Percentiles rank a stretch among this genome's conserved stretches.
Conservation (phyloP, 192 early-diverging fungal species). For the Podila minutissima region DNA sequence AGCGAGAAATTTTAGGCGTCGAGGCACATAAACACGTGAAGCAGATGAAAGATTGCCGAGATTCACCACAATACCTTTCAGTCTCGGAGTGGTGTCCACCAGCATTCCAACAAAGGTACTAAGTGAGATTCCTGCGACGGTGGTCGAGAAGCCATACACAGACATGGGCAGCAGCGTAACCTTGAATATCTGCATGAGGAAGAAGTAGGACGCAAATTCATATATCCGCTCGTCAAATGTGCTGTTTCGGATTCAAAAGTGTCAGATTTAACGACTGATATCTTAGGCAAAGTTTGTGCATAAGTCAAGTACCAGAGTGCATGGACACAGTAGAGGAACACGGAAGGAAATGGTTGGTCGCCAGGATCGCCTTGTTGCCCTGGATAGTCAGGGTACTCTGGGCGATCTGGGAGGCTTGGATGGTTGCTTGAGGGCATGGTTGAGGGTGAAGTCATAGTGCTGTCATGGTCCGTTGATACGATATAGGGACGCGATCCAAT, state of each 20-base stretch:
- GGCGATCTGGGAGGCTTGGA: too few relatives aligned
- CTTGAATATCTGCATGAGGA: constrained; percentile 51
- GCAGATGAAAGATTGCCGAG: neutral
- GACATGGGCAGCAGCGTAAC: constrained; percentile 44
- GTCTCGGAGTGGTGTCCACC: constrained; percentile 36
- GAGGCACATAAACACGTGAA: neutral
- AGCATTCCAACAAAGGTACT: constrained; percentile 35
- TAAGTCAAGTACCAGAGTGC: constrained; percentile 23
- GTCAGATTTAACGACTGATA: neutral
- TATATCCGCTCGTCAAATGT: constrained; percentile 47
- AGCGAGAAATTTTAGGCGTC: neutral
- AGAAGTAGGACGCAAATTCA: constrained; percentile 52
- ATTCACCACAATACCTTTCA: constrained; percentile 6
- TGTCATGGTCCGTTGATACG: too few relatives aligned
- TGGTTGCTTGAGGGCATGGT: too few relatives aligned
- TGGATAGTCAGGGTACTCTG: neutral
- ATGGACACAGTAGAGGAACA: constrained; percentile 27
- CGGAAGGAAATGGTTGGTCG: constrained; percentile 4
- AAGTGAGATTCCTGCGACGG: constrained; percentile 38
- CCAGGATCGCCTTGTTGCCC: neutral
- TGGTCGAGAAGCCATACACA: constrained; percentile 48
- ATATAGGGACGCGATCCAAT: too few relatives aligned
- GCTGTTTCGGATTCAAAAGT: neutral
- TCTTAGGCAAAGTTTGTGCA: too few relatives aligned
- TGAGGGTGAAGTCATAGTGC: too few relatives aligned